Evolutionary conservation across 2,329 filamentous ascomycete genomes (phyloP).

Genomic region (Ceratocystis diversiconidia): DNA sequence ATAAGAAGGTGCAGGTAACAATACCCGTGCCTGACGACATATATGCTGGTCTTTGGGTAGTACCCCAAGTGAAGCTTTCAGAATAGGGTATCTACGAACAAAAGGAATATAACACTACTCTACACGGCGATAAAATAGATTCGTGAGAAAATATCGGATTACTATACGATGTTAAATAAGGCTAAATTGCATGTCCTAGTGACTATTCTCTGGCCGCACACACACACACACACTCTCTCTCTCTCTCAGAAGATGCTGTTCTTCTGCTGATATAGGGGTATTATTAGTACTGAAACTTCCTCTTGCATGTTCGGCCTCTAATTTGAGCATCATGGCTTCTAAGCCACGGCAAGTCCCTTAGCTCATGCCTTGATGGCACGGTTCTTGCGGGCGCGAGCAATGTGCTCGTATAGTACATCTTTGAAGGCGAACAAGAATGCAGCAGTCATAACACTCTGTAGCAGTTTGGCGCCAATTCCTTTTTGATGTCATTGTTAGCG

Average conservation of each 20-base stretch:
- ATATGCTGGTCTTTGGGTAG: slow-evolving; percentile 13
- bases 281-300: background rate
- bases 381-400: slow-evolving; percentile 46
- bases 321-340: background rate
- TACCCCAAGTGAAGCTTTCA: slow-evolving; percentile 8
- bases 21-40: slow-evolving; percentile 8
- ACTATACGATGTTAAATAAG: background rate
- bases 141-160: background rate
- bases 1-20: slow-evolving; percentile 7
- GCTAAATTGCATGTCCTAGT: background rate
- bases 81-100: background rate
- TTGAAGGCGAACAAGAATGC: slow-evolving; percentile 97
- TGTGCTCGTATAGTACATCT: slow-evolving; percentile 82
- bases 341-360: background rate
- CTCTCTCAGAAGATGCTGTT: background rate
- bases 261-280: background rate
- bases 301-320: background rate
- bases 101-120: background rate
- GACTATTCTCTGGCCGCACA: background rate
- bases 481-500: slow-evolving; percentile 19
- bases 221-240: background rate
- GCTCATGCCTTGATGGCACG: slow-evolving; percentile 27
- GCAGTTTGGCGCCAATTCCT: slow-evolving; percentile 94
- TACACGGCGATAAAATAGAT: background rate
- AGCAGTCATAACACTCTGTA: slow-evolving; percentile 90